phyloP scores from a whole-genome alignment of 305 asterid genomes.

The Solanum chacoense region DNA sequence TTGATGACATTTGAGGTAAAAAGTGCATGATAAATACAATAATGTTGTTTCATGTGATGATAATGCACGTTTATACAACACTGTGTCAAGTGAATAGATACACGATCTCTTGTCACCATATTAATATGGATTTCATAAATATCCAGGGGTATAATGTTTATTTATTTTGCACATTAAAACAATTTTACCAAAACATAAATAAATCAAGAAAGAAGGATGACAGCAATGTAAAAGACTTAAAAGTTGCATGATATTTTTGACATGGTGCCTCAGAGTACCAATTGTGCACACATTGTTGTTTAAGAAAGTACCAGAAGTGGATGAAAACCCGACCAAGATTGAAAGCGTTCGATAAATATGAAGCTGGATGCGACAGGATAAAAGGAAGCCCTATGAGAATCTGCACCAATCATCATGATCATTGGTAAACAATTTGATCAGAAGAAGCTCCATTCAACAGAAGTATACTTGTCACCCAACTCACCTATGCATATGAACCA shows the following conservation, averaged over 20 bases:
- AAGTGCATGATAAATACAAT: background rate
- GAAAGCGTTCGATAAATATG: constrained; percentile 74
- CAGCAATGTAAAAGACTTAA: background rate
- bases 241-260: background rate
- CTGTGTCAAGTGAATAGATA: background rate
- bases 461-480: background rate
- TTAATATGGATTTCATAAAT: background rate
- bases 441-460: constrained; percentile 9
- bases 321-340: constrained; percentile 90
- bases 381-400: constrained; percentile 72
- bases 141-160: background rate
- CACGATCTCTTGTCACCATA: background rate
- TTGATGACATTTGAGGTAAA: background rate
- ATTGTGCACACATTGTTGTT: background rate
- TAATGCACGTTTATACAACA: background rate
- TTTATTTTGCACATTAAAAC: background rate
- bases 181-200: background rate
- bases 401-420: constrained; percentile 43
- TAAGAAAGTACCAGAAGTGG: constrained; percentile 62
- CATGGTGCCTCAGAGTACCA: background rate
- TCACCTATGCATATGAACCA: constrained; percentile 11
- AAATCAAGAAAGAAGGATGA: background rate
- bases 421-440: constrained; percentile 17
- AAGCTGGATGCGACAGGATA: constrained; percentile 54
- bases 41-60: background rate